Conservation (phyloP, 371 early-diverging fungal genomes). For the Circinella umbellata region DNA sequence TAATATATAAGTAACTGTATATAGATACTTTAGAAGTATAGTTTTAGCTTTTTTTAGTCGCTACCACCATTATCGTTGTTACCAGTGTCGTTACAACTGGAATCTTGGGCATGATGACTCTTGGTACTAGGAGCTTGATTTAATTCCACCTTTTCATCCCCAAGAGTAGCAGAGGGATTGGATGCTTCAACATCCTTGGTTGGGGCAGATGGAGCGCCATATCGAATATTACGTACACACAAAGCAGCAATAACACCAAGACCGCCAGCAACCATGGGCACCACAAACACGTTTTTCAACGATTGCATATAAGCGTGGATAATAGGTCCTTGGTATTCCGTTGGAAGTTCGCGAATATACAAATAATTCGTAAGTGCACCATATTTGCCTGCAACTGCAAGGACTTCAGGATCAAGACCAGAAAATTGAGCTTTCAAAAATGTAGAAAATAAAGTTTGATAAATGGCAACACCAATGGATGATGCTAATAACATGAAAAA, state of each 20-base stretch:
- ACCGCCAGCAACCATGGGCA: slow-evolving; percentile 61
- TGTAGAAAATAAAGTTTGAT: slow-evolving; percentile 35
- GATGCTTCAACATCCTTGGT: slow-evolving; percentile 2
- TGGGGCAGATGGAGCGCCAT: slow-evolving; percentile 21
- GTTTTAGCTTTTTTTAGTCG: no score
- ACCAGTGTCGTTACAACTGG: no score
- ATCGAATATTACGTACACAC: slow-evolving; percentile 44
- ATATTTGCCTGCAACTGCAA: slow-evolving; percentile 30
- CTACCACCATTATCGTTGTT: no score
- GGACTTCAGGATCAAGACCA: slow-evolving; percentile 21
- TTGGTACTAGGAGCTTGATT: background rate
- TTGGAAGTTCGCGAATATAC: slow-evolving; percentile 37
- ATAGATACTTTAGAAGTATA: no score
- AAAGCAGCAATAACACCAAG: slow-evolving; percentile 56
- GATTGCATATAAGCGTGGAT: slow-evolving; percentile 64
- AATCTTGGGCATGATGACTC: no score
- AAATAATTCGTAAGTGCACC: slow-evolving; percentile 44
- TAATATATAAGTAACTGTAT: no score
- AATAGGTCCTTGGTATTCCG: slow-evolving; percentile 41
- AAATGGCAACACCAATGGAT: slow-evolving; percentile 47
- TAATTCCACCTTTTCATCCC: background rate
- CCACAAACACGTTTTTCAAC: slow-evolving; percentile 61
- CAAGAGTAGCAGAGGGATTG: background rate
- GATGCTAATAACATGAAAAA: slow-evolving; percentile 51
- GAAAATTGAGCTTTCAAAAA: slow-evolving; percentile 30